Evolutionary conservation across 164 flowering plant genomes (phyloP), one percentile per base, ranked within the genome.

Genomic region (Amborella trichopoda): DNA sequence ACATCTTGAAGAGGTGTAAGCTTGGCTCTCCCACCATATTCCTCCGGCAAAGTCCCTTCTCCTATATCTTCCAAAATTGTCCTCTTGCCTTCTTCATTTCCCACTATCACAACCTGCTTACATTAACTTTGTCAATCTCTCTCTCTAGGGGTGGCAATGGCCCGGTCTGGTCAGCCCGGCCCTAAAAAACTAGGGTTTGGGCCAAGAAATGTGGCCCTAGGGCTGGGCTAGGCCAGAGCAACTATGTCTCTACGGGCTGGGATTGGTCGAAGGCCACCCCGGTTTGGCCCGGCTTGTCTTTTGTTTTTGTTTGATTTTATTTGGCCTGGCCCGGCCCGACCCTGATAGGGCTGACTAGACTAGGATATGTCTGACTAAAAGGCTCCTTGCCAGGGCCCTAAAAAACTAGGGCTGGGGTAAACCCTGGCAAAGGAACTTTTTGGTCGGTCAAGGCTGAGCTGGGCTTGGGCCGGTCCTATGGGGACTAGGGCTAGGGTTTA

Each of bases 1-100:
- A 62, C 73, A 58, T 86, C 89, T 61, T 86, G 96, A 17, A 87
- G 26, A 30, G 76, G 62, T 3, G 64, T 56, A 24, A 83, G 69
- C 56, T 76, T 77, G 45, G 81, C 83, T 44, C 40, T 50, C 25
- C 96, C 96, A 17, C 93, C 93, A 53, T 73, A 78, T 48, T 75
- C 80, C 53, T 72, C 80, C 2, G 87, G 81, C 58, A 87, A 56
- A 6, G 43, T 54, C 4, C 77, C 85, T 28, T 72, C 85, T n/a
- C 96, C 91, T 21, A 81, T 37, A 43, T 77, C 73, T 45, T 55
- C 24, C 3, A 74, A 9, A 9, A 87, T 56, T 2, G 52, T 45
- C 28, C 17, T 49, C 23, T 36, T 64, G 37, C 74, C 81, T 17
- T 77, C 79, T 33, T 79, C 85, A 46, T 38, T 73, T 43, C 39